Evolutionary conservation across 441 rosid species (phyloP).

Genomic region (Cnidoscolus chayamansa): DNA sequence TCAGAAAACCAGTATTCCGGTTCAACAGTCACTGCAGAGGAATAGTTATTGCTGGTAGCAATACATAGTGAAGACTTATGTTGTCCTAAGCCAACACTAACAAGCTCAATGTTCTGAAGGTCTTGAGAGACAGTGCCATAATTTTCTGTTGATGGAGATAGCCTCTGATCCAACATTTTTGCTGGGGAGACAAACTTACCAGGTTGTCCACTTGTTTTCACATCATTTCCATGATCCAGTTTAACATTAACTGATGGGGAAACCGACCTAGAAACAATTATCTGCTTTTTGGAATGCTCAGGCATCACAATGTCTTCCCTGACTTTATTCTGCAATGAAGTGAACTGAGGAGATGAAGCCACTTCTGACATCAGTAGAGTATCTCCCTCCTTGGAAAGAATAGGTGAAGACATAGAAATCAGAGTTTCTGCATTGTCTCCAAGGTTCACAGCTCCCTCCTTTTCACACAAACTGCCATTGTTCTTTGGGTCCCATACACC

Average conservation of each 20-base stretch:
- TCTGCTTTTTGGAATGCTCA: slow-evolving; percentile 21
- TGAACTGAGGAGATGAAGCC: slow-evolving; percentile 29
- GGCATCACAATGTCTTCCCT: slow-evolving; percentile 23
- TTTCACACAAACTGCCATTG: slow-evolving; percentile 28
- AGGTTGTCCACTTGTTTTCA: slow-evolving; percentile 24
- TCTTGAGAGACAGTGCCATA: slow-evolving; percentile 24
- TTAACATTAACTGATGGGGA: slow-evolving; percentile 23
- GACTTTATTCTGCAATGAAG: slow-evolving; percentile 30
- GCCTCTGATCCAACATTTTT: slow-evolving; percentile 35
- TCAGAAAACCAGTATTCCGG: slow-evolving; percentile 17
- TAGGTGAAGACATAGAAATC: slow-evolving; percentile 16
- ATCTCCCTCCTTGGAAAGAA: slow-evolving; percentile 29
- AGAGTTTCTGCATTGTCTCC: slow-evolving; percentile 24
- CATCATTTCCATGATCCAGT: slow-evolving; percentile 26
- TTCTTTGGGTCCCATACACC: slow-evolving; percentile 23
- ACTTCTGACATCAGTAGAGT: slow-evolving; percentile 24
- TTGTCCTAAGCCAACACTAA: slow-evolving; percentile 30
- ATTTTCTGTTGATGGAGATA: slow-evolving; percentile 28
- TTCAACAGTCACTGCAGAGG: slow-evolving; percentile 25
- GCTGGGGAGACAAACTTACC: slow-evolving; percentile 32
- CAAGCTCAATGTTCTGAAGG: slow-evolving; percentile 28
- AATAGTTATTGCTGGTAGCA: slow-evolving; percentile 23
- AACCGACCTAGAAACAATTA: slow-evolving; percentile 23
- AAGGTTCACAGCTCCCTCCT: slow-evolving; percentile 24
- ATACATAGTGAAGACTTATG: slow-evolving; percentile 24